A percentile compares a stretch with the other conserved stretches of the same genome.
phyloP scores from a whole-genome alignment of 345 rosid genomes.

The Citrus sp. region DNA sequence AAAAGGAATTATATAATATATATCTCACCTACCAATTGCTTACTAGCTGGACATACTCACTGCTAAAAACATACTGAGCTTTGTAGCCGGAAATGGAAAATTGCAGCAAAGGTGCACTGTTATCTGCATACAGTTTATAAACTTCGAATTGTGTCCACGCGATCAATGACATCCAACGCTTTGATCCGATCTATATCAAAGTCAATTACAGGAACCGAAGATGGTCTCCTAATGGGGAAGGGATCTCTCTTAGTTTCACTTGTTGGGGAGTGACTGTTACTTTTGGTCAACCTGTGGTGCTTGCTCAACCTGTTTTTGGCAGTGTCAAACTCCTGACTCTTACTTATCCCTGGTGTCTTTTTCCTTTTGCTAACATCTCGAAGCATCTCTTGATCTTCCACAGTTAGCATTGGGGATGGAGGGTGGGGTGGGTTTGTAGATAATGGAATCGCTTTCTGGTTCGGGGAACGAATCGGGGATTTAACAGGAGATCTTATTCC shows the following conservation, averaged over 20 bases:
- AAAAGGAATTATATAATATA: not conserved
- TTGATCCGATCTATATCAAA: slow-evolving; percentile 77
- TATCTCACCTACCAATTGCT: slow-evolving; percentile 9
- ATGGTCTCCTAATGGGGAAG: slow-evolving; percentile 64
- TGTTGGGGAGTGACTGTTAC: slow-evolving; percentile 88
- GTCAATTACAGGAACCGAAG: slow-evolving; percentile 64
- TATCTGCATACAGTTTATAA: slow-evolving; percentile 23
- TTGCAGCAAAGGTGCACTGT: slow-evolving; percentile 11
- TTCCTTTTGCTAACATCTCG: slow-evolving; percentile 83
- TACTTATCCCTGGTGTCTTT: slow-evolving; percentile 84
- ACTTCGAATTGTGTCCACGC: slow-evolving; percentile 74
- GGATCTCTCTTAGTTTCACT: slow-evolving; percentile 53
- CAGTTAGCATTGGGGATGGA: slow-evolving; percentile 47
- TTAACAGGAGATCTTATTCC: slow-evolving; percentile 78
- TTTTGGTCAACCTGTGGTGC: slow-evolving; percentile 86
- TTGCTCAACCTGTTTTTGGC: slow-evolving; percentile 56
- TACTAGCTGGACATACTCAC: not conserved
- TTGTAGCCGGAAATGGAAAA: slow-evolving; percentile 15
- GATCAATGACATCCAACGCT: slow-evolving; percentile 87
- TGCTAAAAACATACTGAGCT: not conserved
- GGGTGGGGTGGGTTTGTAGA: slow-evolving; percentile 38
- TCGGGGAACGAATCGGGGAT: slow-evolving; percentile 85
- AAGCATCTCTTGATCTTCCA: slow-evolving; percentile 95
- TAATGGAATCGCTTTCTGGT: slow-evolving; percentile 50
- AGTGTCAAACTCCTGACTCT: slow-evolving; percentile 90